Base-by-base conservation (phyloP, 2,329 filamentous ascomycete genomes). In the Myrmaecium sp. region DNA sequence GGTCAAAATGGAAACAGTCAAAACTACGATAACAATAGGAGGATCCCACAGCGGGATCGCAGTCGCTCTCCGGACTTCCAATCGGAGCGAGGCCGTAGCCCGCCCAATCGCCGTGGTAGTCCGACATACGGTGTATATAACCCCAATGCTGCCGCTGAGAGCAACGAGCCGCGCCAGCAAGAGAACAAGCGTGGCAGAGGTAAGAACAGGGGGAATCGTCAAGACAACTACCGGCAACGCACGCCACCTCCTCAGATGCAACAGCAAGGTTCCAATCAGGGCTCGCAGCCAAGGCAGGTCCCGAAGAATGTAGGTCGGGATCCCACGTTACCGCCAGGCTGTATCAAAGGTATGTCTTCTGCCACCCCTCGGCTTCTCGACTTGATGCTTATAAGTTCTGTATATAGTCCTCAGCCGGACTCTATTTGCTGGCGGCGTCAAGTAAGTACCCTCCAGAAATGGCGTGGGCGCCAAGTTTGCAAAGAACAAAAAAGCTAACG, bases 381-480 rank as follows among this genome's bases (percentile, higher is more conserved):
- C 6, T 25, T 8, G 9, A 15, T 15, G n/a, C 13, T 25, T 9
- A 15, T 13, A 25, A 13, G 14, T 16, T 14, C 9, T 10, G 13
- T 14, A 8, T 20, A 43, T 40, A 64, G 89, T 98, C 15, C 62
- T 91, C 32, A 95, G 86, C 54, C 74, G 89, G 42, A 98, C 89
- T 9, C 66, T 98, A 8, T 98, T 98, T 49, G 84, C 98, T 42
- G 89, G 89, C 36, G 89, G 89, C 46, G 89, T 94, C 36, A 91
- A 75, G 65, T 80, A 64, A 69, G 74, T 69, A 10, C 9, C n/a
- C 21, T 10, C 17, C 28, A 14, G 32, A n/a, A n/a, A 27, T 8
- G 14, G 21, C 14, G 20, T n/a, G 27, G n/a, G n/a, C n/a, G 45
- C 31, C 11, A 28, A 78, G 74, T 19, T 75, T 70, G 12, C 7